phyloP scores from a whole-genome alignment of 192 early-diverging fungal species.

The Geranomyces variabilis region DNA sequence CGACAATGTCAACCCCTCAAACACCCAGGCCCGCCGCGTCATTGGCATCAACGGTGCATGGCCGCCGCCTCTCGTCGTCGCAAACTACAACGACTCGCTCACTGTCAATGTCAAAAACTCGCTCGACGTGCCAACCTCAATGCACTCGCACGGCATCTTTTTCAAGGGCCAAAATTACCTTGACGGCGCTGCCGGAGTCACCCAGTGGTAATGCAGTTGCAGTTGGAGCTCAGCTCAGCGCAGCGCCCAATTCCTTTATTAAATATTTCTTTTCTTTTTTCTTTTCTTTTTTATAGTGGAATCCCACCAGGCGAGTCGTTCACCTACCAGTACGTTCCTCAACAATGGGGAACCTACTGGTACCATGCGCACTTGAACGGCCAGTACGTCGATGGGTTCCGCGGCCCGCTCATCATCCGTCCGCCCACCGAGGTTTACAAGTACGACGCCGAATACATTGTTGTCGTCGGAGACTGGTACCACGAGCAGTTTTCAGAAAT shows the following conservation, averaged over 20 bases:
- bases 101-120: constrained; percentile 35
- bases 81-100: constrained; percentile 10
- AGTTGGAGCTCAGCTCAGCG: constrained; percentile 55
- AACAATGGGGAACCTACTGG: constrained; percentile 77
- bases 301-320: constrained; percentile 56
- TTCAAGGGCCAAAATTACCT: constrained; percentile 72
- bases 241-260: background rate
- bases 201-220: constrained; percentile 45
- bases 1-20: constrained; percentile 55
- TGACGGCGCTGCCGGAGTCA: constrained; percentile 61
- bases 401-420: constrained; percentile 42
- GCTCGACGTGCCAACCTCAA: constrained; percentile 36
- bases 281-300: too few species aligned
- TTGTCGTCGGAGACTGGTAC: constrained; percentile 1
- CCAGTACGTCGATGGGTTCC: constrained; percentile 81
- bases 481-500: constrained; percentile 1
- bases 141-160: constrained; percentile 74
- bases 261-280: background rate
- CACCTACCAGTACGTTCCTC: constrained; percentile 68
- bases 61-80: constrained; percentile 35
- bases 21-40: constrained; percentile 46
- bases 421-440: constrained; percentile 1
- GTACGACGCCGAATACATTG: constrained; percentile 37
- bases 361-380: constrained; percentile 65
- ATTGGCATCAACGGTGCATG: constrained; percentile 50